phyloP scores from a whole-genome alignment of 805 yeast species.

The Cyberlindnera maritima region DNA sequence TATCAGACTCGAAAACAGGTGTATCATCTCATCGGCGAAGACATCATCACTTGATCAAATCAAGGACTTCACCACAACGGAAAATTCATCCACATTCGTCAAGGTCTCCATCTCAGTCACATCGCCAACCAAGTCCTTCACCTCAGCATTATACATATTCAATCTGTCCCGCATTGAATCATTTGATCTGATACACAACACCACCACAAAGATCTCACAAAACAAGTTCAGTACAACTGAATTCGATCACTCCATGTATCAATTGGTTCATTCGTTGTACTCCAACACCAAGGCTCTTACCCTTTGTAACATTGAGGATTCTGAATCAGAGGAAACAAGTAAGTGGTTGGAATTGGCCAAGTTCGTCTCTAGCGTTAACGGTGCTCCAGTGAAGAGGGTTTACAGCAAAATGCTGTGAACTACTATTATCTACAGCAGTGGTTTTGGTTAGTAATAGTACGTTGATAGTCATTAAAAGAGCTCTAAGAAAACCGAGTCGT shows the following conservation, averaged over 20 bases:
- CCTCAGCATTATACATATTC: conserved; percentile 12
- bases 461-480: not conserved
- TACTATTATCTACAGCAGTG: not conserved
- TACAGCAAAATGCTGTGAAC: conserved; percentile 6
- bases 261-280: conserved; percentile 24
- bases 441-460: not conserved
- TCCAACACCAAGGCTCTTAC: conserved; percentile 36
- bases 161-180: conserved; percentile 15
- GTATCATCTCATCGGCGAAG: conserved; percentile 4
- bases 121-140: conserved; percentile 11
- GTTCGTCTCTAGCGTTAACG: conserved; percentile 9
- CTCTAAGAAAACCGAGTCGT: too few species aligned
- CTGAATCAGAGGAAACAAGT: conserved; percentile 19
- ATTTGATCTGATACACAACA: conserved; percentile 11
- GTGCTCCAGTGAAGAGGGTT: conserved; percentile 19
- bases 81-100: conserved; percentile 12
- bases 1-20: conserved; percentile 18
- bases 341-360: conserved; percentile 18
- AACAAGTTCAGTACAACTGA: conserved; percentile 15
- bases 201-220: conserved; percentile 12
- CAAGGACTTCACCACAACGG: not conserved
- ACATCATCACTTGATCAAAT: not conserved
- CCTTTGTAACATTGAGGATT: conserved; percentile 29
- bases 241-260: conserved; percentile 21
- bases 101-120: conserved; percentile 10